phyloP scores from a whole-genome alignment of 108 stramenopile species.

The Cyclostephanos tholiformis region DNA sequence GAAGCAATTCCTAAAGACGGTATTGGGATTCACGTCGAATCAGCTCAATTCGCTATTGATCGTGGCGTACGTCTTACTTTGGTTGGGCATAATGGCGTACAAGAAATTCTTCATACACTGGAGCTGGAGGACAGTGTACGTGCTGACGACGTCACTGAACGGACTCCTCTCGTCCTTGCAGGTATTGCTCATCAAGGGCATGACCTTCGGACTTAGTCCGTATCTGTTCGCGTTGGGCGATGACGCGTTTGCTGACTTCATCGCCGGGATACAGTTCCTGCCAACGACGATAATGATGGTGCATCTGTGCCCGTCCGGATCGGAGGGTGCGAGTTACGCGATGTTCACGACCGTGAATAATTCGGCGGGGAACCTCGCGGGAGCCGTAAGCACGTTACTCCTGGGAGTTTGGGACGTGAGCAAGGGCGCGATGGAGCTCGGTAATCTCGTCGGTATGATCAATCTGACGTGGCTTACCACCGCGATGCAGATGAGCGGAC shows the following conservation, averaged over 20 bases:
- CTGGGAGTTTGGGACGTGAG: constrained; percentile 81
- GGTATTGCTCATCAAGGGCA: constrained; percentile 73
- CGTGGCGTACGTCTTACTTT: constrained; percentile 71
- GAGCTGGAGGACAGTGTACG: constrained; percentile 81
- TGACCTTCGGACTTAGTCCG: constrained; percentile 76
- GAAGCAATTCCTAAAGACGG: constrained; percentile 77
- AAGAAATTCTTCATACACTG: constrained; percentile 83
- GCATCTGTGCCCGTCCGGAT: constrained; percentile 72
- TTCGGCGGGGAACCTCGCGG: constrained; percentile 57
- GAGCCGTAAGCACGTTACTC: constrained; percentile 66
- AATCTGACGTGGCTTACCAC: constrained; percentile 81
- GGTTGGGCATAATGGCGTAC: constrained; percentile 79
- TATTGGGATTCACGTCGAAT: constrained; percentile 66
- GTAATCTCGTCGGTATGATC: constrained; percentile 68
- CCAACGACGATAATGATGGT: constrained; percentile 89
- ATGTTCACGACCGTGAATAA: constrained; percentile 89
- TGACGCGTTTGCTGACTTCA: constrained; percentile 86
- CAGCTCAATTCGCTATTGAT: constrained; percentile 78
- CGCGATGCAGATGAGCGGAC: constrained; percentile 65
- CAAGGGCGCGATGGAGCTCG: constrained; percentile 62
- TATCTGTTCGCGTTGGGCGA: constrained; percentile 87
- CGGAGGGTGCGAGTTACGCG: constrained; percentile 84
- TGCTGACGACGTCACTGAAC: constrained; percentile 74
- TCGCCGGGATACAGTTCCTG: constrained; percentile 75
- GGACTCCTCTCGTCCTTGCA: constrained; percentile 75